Percentiles rank a stretch among this genome's conserved stretches.
phyloP scores from a whole-genome alignment of 108 stramenopile genomes.

The Fistulifera solaris region DNA sequence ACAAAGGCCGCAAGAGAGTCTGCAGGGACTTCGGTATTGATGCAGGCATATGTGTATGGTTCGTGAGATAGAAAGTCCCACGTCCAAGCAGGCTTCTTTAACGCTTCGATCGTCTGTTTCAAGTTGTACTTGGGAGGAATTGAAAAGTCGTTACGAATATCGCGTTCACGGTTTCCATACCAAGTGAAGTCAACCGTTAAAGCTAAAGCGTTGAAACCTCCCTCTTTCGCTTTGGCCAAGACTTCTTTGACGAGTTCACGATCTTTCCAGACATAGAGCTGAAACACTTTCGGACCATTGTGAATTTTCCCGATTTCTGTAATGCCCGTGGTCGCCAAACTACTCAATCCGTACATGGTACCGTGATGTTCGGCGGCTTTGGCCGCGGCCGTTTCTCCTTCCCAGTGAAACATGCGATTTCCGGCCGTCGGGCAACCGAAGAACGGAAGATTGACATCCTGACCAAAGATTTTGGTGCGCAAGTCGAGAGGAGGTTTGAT shows the following conservation, averaged over 20 bases:
- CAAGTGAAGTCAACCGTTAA: constrained; percentile 96
- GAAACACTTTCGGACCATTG: constrained; percentile 85
- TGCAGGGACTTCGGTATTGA: constrained; percentile 83
- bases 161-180: constrained; percentile 93
- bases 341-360: constrained; percentile 79
- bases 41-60: constrained; percentile 85
- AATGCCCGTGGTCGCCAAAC: constrained; percentile 81
- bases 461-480: constrained; percentile 75
- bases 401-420: constrained; percentile 91
- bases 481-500: constrained; percentile 84
- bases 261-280: constrained; percentile 98
- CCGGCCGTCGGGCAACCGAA: constrained; percentile 89
- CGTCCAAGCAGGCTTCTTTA: constrained; percentile 84
- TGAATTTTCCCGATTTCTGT: constrained; percentile 65
- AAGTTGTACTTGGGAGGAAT: constrained; percentile 86
- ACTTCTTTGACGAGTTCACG: constrained; percentile 90
- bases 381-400: constrained; percentile 87
- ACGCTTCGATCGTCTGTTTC: constrained; percentile 77
- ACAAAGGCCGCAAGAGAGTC: constrained; percentile 93
- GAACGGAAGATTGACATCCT: constrained; percentile 76
- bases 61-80: constrained; percentile 85
- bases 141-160: constrained; percentile 94
- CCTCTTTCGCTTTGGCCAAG: constrained; percentile 86
- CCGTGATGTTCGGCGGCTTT: constrained; percentile 78
- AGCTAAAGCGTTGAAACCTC: constrained; percentile 90